Conservation (phyloP, 768 basidiomycete species). For the Naganishia kalamii region DNA sequence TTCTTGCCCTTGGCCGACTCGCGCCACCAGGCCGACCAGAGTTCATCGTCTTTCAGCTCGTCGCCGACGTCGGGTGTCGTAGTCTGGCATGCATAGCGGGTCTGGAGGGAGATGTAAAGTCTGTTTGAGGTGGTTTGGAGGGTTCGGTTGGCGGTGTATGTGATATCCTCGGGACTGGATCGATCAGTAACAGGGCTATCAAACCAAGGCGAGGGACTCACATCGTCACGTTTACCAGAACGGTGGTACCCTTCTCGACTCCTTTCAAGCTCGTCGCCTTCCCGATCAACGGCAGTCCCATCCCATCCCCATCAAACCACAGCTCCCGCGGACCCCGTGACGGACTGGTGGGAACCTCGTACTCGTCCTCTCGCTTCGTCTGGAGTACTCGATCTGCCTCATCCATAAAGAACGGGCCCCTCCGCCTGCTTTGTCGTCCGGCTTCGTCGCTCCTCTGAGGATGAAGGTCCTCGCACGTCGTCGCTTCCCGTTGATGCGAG, state of each 20-base stretch:
- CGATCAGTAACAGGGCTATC: not conserved
- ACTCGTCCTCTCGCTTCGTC: not conserved
- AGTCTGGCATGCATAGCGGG: not conserved
- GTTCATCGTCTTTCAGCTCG: not conserved
- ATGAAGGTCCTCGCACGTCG: not conserved
- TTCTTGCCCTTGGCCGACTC: not conserved
- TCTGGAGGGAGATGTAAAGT: not conserved
- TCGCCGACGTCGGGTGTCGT: not conserved
- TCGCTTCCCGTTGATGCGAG: not conserved
- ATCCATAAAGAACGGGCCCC: not conserved
- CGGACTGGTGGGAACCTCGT: not conserved
- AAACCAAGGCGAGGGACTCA: not conserved
- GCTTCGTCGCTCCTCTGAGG: not conserved
- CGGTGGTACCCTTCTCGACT: not conserved
- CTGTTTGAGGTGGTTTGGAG: not conserved
- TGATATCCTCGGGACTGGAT: not conserved
- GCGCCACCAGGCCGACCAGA: not conserved
- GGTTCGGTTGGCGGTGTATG: not conserved
- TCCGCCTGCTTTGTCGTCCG: too few relatives aligned
- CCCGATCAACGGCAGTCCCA: not conserved
- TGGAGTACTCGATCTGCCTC: not conserved
- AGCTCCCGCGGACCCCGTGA: too few relatives aligned
- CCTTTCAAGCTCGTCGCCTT: not conserved
- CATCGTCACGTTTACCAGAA: conserved; percentile 3
- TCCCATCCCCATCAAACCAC: not conserved